Percentiles rank a stretch among this genome's conserved stretches.
phyloP scores from a whole-genome alignment of 306 rosid genomes.

The Medicago lupulina region DNA sequence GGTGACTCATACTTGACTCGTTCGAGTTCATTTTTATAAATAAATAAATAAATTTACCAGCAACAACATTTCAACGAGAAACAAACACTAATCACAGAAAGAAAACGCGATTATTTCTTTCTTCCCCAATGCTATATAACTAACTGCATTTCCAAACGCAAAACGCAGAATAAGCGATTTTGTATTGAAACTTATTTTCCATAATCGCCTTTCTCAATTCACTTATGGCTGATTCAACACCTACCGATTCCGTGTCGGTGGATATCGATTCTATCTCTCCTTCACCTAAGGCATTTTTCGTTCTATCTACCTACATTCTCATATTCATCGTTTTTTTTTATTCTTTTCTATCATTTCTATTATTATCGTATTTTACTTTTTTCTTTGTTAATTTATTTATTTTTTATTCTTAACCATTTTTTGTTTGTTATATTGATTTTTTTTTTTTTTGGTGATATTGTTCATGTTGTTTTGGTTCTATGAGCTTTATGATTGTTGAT shows the following conservation, averaged over 20 bases:
- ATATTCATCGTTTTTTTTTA: background rate
- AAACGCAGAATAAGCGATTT: slow-evolving; percentile 19
- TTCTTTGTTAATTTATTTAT: background rate
- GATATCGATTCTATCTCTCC: slow-evolving; percentile 82
- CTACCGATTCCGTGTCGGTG: slow-evolving; percentile 85
- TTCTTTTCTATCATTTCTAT: background rate
- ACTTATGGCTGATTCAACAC: slow-evolving; percentile 40
- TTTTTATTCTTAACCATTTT: background rate
- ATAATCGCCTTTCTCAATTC: background rate
- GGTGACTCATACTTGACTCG: slow-evolving; percentile 90
- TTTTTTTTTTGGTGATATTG: background rate
- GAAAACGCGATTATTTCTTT: slow-evolving; percentile 9
- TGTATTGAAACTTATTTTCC: too few species aligned
- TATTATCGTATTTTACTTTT: background rate
- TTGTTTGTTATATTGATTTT: background rate
- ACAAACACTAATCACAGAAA: background rate
- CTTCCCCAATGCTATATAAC: slow-evolving; percentile 15
- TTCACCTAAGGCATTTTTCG: slow-evolving; percentile 59
- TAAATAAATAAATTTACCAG: background rate
- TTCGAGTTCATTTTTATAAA: slow-evolving; percentile 15
- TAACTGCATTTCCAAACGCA: slow-evolving; percentile 26
- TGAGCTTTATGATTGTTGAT: slow-evolving; percentile 5
- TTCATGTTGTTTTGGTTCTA: background rate
- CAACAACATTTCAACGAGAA: background rate
- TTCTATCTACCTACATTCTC: slow-evolving; percentile 27